Percentiles rank a stretch among this genome's conserved stretches.
phyloP scores from a whole-genome alignment of 306 rosid genomes.

The Gynostemma pentaphyllum region DNA sequence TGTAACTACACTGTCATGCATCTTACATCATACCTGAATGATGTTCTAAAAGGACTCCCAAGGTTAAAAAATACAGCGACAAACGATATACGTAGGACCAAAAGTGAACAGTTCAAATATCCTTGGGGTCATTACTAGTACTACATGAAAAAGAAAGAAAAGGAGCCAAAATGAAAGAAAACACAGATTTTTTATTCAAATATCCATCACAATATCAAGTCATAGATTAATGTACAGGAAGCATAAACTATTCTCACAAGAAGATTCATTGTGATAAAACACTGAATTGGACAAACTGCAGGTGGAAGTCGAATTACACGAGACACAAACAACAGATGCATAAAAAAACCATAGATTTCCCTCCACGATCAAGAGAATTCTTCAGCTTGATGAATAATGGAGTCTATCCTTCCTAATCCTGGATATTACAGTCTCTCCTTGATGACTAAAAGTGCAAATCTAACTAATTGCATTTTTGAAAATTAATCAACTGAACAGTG shows the following conservation, averaged over 20 bases:
- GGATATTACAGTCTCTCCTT: neutral
- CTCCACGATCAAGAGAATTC: neutral
- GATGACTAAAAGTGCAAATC: neutral
- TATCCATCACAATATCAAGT: neutral
- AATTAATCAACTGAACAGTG: neutral
- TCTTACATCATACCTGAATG: slow-evolving; percentile 3
- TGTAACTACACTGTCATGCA: slow-evolving; percentile 4
- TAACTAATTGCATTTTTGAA: neutral
- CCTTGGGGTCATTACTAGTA: neutral
- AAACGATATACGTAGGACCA: neutral
- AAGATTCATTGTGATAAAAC: neutral
- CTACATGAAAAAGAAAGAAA: no score
- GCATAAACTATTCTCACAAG: neutral
- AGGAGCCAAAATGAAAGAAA: neutral
- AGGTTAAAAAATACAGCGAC: neutral
- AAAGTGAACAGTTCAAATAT: neutral
- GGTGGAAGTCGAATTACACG: neutral
- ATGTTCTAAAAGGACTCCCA: neutral
- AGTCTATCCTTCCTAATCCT: slow-evolving; percentile 2
- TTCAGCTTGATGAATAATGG: neutral
- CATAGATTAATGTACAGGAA: neutral
- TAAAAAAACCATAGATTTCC: neutral
- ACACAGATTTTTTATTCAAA: neutral
- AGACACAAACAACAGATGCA: neutral
- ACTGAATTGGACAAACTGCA: neutral